Evolutionary conservation across 2,329 filamentous ascomycete species (phyloP), one percentile per base, ranked within the genome.

Genomic region (Claviceps cyperi): DNA sequence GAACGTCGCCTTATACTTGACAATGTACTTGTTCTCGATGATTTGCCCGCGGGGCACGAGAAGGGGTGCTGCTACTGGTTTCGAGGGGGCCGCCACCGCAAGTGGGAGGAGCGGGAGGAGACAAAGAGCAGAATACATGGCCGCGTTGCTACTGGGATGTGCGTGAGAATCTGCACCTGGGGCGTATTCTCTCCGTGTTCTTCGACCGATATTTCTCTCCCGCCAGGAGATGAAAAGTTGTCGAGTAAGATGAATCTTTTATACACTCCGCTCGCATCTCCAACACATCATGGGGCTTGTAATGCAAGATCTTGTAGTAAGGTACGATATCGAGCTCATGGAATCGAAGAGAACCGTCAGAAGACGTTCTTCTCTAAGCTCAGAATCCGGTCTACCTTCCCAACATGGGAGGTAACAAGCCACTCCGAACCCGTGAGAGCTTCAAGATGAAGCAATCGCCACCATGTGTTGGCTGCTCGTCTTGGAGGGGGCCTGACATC

Each of bases 1-100:
- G 37, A 55, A 54, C 15, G 49, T 51, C 21, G 54, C 52, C 45
- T 56, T 57, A 51, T 61, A 59, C 50, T 59, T 62, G 51, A 63
- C 60, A 54, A 63, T 63, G 52, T 62, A 63, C 50, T 58, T 58
- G 54, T 57, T 53, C 21, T 56, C 47, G n/a, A 62, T 56, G 46
- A 59, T 43, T 19, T 38, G 9, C n/a, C 51, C 54, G 3, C 50
- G 48, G 13, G 58, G 56, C 24, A 36, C 41, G 48, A 59, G 46
- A 19, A 63, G 50, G n/a, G 61, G 60, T 14, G 61, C 61, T 11
- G 57, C 17, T 22, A 19, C 11, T 41, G 39, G 60, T 51, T 56
- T 53, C 13, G 37, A 43, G 5, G 58, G 55, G 19, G 53, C 56
- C 15, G 50, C 57, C 32, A 59, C 50, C 22, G 53, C 55, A 19